phyloP scores from a whole-genome alignment of 495 filamentous ascomycete species.

The Astrothelium subdiscretum region DNA sequence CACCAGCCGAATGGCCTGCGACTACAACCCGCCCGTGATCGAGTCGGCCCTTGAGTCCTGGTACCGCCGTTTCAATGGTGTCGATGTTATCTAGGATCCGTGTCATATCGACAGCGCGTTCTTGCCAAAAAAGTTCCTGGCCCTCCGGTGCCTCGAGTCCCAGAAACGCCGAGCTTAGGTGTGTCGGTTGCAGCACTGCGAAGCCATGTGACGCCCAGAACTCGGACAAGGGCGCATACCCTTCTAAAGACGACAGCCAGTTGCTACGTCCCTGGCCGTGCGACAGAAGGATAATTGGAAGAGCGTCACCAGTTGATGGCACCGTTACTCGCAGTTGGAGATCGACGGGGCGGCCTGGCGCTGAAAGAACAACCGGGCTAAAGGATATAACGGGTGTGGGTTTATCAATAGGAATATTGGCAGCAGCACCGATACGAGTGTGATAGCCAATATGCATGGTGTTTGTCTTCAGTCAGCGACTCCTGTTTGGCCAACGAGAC shows the following conservation, averaged over 20 bases:
- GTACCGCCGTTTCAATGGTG: conserved; percentile 25
- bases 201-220: conserved; percentile 39
- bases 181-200: conserved; percentile 36
- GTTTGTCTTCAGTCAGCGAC: neutral
- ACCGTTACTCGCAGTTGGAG: conserved; percentile 26
- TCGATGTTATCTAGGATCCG: conserved; percentile 30
- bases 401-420: conserved; percentile 25
- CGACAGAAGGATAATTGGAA: conserved; percentile 35
- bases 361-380: conserved; percentile 29
- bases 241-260: conserved; percentile 34
- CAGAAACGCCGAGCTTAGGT: conserved; percentile 30
- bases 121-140: conserved; percentile 26
- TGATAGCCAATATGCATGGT: conserved; percentile 14
- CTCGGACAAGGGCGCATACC: conserved; percentile 33
- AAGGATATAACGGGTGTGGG: conserved; percentile 28
- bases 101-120: conserved; percentile 28
- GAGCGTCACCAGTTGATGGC: conserved; percentile 17
- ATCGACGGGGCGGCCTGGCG: conserved; percentile 21
- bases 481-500: neutral
- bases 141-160: conserved; percentile 14
- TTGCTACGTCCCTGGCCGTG: conserved; percentile 34
- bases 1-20: conserved; percentile 34
- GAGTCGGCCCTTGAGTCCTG: conserved; percentile 26
- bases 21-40: conserved; percentile 29
- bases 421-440: conserved; percentile 29